Conservation (phyloP, 2,329 filamentous ascomycete species). For the Helicocarpus griseus region DNA sequence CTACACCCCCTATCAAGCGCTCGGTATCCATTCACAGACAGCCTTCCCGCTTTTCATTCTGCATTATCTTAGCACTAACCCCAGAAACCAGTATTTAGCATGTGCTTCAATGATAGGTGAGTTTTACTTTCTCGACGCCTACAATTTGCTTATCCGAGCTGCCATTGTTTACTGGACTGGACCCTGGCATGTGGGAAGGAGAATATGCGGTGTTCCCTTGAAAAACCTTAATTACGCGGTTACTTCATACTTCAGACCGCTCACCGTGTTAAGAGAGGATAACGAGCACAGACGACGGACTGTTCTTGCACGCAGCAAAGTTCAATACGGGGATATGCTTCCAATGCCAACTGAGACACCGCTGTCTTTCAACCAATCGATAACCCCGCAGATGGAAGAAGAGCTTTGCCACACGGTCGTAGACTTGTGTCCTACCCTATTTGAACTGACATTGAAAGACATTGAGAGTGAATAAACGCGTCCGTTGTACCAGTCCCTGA, state of each 20-base stretch:
- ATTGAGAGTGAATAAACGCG: background rate
- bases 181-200: background rate
- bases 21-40: background rate
- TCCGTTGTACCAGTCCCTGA: slow-evolving; percentile 1
- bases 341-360: background rate
- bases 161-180: background rate
- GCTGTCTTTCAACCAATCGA: background rate
- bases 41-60: background rate
- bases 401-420: background rate
- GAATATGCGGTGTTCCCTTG: background rate
- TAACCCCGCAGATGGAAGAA: background rate
- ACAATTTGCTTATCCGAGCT: background rate
- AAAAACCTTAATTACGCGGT: background rate
- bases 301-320: no score
- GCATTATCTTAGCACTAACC: background rate
- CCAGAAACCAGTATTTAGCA: background rate
- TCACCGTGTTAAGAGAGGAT: no score
- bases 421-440: slow-evolving; percentile 1
- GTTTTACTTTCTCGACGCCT: background rate
- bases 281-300: no score
- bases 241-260: background rate
- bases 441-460: background rate
- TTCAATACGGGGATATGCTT: no score
- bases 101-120: background rate
- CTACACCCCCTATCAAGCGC: background rate